These are phyloP conservation scores for Mariannaea sp. DNA, from an alignment of 2,329 filamentous ascomycete species.

Conservation along the genomic window DNA sequence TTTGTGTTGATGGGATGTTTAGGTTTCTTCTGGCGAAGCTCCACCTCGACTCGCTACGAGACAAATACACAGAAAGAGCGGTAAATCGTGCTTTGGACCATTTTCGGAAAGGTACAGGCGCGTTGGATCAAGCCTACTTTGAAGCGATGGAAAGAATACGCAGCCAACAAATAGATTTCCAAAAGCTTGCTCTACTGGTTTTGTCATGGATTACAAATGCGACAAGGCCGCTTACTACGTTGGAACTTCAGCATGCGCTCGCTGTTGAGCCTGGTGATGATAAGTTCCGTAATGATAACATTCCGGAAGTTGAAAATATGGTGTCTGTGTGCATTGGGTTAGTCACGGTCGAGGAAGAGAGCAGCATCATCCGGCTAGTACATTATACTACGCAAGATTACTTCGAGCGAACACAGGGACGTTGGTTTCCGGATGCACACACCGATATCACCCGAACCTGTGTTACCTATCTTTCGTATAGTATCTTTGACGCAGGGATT, in stretches of 20 bases:
- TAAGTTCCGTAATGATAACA: constrained; percentile 43
- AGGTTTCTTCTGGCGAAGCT: constrained; percentile 2
- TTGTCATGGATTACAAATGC: constrained; percentile 49
- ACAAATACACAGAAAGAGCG: constrained; percentile 37
- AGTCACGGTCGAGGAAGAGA: constrained; percentile 47
- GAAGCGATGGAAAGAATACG: constrained; percentile 44
- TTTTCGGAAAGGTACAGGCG: constrained; percentile 40
- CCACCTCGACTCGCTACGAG: neutral
- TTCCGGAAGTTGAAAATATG: constrained; percentile 41
- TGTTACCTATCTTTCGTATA: constrained; percentile 42
- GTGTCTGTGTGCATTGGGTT: constrained; percentile 49
- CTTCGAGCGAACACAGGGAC: constrained; percentile 38
- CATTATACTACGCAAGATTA: constrained; percentile 55
- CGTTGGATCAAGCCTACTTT: constrained; percentile 44
- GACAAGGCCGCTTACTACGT: constrained; percentile 38
- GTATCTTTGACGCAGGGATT: too few relatives aligned
- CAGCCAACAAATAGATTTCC: constrained; percentile 47
- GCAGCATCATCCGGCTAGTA: constrained; percentile 45
- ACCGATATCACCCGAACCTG: constrained; percentile 39
- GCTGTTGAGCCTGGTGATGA: constrained; percentile 39
- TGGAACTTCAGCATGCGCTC: constrained; percentile 50
- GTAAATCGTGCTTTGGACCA: constrained; percentile 40
- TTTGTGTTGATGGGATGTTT: neutral
- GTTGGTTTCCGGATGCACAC: constrained; percentile 42
- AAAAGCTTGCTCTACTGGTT: too few relatives aligned